Conservation (phyloP, 2,329 filamentous ascomycete species). For the Cladorrhinum sp. region DNA sequence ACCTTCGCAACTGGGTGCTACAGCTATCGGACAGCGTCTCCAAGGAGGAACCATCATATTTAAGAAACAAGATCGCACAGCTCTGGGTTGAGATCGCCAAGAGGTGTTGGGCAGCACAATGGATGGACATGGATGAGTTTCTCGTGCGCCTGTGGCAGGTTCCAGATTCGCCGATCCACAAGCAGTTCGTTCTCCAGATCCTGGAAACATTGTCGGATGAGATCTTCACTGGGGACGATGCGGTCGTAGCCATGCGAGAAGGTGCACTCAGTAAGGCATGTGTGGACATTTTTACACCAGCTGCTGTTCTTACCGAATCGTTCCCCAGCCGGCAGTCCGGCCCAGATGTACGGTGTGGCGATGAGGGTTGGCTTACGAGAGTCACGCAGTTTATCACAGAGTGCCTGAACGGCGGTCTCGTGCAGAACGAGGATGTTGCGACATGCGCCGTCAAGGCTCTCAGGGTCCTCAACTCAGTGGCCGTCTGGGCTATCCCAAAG, state of each 20-base stretch:
- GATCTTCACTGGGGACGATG: slow-evolving; percentile 87
- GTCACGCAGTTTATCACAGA: slow-evolving; percentile 70
- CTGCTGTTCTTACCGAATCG: slow-evolving; percentile 68
- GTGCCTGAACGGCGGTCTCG: slow-evolving; percentile 65
- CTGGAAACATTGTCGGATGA: slow-evolving; percentile 93
- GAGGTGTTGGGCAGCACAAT: slow-evolving; percentile 85
- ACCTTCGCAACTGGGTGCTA: slow-evolving; percentile 73
- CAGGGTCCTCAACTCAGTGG: slow-evolving; percentile 71
- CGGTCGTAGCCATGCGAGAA: slow-evolving; percentile 77
- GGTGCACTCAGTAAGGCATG: slow-evolving; percentile 82
- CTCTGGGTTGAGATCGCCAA: slow-evolving; percentile 95
- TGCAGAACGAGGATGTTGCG: slow-evolving; percentile 64
- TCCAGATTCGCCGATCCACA: slow-evolving; percentile 60
- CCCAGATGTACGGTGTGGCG: slow-evolving; percentile 68
- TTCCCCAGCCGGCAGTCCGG: slow-evolving; percentile 70
- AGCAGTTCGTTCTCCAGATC: slow-evolving; percentile 83
- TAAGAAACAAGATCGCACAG: slow-evolving; percentile 91
- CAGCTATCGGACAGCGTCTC: slow-evolving; percentile 71
- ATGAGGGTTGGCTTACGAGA: slow-evolving; percentile 84
- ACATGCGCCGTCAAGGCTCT: slow-evolving; percentile 73
- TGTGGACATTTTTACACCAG: slow-evolving; percentile 89
- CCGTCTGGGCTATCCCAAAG: slow-evolving; percentile 85
- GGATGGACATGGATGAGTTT: slow-evolving; percentile 89
- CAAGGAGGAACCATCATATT: slow-evolving; percentile 71
- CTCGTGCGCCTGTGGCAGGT: slow-evolving; percentile 80